Conservation (phyloP, 495 filamentous ascomycete species). For the Penicillium psychrofluorescens region DNA sequence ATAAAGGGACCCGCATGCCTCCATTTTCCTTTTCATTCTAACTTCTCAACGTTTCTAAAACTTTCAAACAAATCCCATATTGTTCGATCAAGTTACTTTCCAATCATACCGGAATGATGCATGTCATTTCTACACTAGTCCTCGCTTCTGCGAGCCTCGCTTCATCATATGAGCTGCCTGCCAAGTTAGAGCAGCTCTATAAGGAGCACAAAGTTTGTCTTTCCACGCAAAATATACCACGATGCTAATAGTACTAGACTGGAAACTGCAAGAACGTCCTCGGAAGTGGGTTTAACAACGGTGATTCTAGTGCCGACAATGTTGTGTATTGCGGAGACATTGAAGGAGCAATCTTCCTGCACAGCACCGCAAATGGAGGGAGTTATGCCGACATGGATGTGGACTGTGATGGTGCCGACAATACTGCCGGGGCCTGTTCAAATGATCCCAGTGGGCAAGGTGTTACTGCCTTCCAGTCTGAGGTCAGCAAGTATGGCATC, state of each 20-base stretch:
- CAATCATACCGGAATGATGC: background rate
- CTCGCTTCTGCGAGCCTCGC: background rate
- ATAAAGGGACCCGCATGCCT: too few relatives aligned
- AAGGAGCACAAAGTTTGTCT: constrained; percentile 15
- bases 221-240: background rate
- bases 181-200: constrained; percentile 23
- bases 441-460: constrained; percentile 45
- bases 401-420: constrained; percentile 58
- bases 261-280: constrained; percentile 16
- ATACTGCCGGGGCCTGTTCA: constrained; percentile 39
- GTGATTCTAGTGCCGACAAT: background rate
- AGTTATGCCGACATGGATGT: constrained; percentile 50
- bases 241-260: constrained; percentile 3
- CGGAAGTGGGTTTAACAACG: constrained; percentile 19
- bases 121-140: background rate
- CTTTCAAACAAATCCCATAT: too few relatives aligned
- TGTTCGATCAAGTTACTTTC: background rate
- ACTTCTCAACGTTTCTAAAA: too few relatives aligned
- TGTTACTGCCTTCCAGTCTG: constrained; percentile 47
- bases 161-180: constrained; percentile 18
- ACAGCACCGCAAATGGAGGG: constrained; percentile 12
- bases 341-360: constrained; percentile 21
- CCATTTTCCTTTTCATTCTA: too few relatives aligned
- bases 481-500: constrained; percentile 38
- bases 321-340: constrained; percentile 25